Percentiles rank a stretch among this genome's conserved stretches.
Evolutionary conservation across 805 yeast genomes (phyloP).

Genomic region (Starmerella davenportii): DNA sequence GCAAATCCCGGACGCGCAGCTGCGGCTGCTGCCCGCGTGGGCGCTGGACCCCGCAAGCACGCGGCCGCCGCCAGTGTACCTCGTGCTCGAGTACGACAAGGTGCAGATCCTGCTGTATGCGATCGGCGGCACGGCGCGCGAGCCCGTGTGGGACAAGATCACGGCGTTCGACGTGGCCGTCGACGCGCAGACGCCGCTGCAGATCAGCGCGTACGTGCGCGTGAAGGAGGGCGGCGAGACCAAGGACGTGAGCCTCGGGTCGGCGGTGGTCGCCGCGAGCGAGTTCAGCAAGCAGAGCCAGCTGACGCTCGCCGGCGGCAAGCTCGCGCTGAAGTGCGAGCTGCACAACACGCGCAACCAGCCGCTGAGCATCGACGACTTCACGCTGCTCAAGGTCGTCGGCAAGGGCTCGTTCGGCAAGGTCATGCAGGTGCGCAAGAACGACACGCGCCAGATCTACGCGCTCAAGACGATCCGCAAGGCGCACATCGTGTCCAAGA

Average conservation of each 20-base stretch:
- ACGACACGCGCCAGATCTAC: constrained; percentile 84
- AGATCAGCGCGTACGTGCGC: constrained; percentile 61
- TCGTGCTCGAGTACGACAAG: constrained; percentile 88
- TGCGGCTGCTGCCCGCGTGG: constrained; percentile 15
- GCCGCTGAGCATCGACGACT: constrained; percentile 72
- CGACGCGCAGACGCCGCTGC: constrained; percentile 39
- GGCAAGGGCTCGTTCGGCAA: constrained; percentile 98
- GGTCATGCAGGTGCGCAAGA: constrained; percentile 95
- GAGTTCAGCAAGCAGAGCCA: constrained; percentile 24
- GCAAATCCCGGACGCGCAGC: constrained; percentile 32
- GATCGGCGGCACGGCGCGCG: constrained; percentile 56
- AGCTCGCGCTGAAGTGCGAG: constrained; percentile 14
- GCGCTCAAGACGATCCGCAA: constrained; percentile 88
- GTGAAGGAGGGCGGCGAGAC: constrained; percentile 28
- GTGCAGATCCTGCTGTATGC: constrained; percentile 82
- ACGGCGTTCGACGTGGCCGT: constrained; percentile 73
- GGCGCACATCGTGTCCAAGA: constrained; percentile 80
- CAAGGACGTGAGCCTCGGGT: constrained; percentile 17
- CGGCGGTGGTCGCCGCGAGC: constrained; percentile 10
- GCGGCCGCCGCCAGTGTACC: constrained; percentile 49
- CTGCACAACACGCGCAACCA: constrained; percentile 21
- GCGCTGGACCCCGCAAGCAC: constrained; percentile 28
- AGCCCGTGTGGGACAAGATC: constrained; percentile 73
- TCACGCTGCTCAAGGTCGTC: constrained; percentile 80
- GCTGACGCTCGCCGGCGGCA: constrained; percentile 18